Conservation (phyloP, 257 asterid species). For the Salvia miltiorrhiza region DNA sequence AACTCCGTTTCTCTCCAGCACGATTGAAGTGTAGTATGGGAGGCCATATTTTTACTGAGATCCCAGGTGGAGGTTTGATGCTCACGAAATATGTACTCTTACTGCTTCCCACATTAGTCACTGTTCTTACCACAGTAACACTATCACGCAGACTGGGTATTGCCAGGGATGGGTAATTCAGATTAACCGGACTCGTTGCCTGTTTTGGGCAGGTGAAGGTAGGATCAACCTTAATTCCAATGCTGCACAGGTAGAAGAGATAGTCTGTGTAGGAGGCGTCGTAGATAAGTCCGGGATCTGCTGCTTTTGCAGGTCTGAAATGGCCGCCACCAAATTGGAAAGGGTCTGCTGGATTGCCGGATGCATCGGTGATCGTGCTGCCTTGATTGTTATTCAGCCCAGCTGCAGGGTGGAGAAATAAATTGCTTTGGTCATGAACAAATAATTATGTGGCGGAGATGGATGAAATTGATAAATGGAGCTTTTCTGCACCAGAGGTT, state of each 20-base stretch:
- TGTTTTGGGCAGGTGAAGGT: slow-evolving; percentile 51
- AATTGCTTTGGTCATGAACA: neutral
- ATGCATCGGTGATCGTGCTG: slow-evolving; percentile 47
- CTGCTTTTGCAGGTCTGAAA: slow-evolving; percentile 81
- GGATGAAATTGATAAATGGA: neutral
- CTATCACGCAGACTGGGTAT: slow-evolving; percentile 51
- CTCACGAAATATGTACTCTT: slow-evolving; percentile 52
- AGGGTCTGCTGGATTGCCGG: slow-evolving; percentile 68
- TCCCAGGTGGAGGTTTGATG: slow-evolving; percentile 60
- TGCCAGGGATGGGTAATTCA: slow-evolving; percentile 78
- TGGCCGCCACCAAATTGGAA: slow-evolving; percentile 89
- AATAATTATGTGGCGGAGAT: neutral
- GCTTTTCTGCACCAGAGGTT: slow-evolving; percentile 53
- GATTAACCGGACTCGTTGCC: slow-evolving; percentile 34
- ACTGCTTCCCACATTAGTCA: slow-evolving; percentile 65
- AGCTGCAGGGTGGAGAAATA: slow-evolving; percentile 41
- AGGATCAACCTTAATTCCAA: slow-evolving; percentile 28
- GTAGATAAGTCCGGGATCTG: slow-evolving; percentile 82
- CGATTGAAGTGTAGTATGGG: slow-evolving; percentile 45
- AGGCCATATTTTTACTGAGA: slow-evolving; percentile 58
- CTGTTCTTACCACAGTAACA: slow-evolving; percentile 49
- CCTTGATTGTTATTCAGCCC: slow-evolving; percentile 51
- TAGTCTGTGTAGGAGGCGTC: slow-evolving; percentile 80
- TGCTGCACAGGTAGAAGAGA: slow-evolving; percentile 60
- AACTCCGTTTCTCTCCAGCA: slow-evolving; percentile 51